Percentiles rank a stretch among this genome's conserved stretches.
Conservation (phyloP, 208 protist species). For the Trypanosoma platydactyli region DNA sequence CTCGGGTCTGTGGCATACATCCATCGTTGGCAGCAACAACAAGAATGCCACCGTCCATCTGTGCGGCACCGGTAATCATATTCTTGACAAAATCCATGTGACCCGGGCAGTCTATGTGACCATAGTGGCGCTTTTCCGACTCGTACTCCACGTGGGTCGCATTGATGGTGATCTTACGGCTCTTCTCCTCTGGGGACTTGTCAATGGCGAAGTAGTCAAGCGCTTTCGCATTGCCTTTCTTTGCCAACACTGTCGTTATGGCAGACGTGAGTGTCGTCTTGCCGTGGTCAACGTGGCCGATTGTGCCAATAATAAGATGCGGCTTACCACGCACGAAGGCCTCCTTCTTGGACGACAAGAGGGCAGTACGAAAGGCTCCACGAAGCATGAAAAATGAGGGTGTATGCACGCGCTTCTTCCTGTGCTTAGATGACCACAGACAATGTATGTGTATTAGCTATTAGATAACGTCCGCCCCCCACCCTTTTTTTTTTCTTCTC, state of each 20-base stretch:
- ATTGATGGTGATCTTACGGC: conserved; percentile 99
- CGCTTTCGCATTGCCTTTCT: conserved; percentile 76
- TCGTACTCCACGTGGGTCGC: conserved; percentile 98
- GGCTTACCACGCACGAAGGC: conserved; percentile 95
- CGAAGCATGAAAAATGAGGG: conserved; percentile 40
- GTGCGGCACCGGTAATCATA: conserved; percentile 99
- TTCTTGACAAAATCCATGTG: conserved; percentile 99
- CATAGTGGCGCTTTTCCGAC: conserved; percentile 98
- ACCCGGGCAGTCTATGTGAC: conserved; percentile 99
- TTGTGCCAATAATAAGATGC: conserved; percentile 98
- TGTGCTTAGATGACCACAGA: not conserved
- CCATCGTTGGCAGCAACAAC: conserved; percentile 93
- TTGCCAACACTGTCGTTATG: conserved; percentile 95
- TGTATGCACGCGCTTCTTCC: not conserved
- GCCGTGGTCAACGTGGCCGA: conserved; percentile 99
- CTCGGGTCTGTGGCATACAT: conserved; percentile 99
- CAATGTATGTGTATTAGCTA: not conserved
- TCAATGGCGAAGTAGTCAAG: conserved; percentile 98
- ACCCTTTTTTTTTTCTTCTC: too few species aligned
- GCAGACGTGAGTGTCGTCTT: conserved; percentile 99
- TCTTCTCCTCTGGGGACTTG: conserved; percentile 98
- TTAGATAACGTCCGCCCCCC: not conserved
- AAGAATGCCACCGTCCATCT: conserved; percentile 94
- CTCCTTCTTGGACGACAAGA: conserved; percentile 74
- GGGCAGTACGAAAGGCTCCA: conserved; percentile 38